Evolutionary conservation across 371 early-diverging fungal genomes (phyloP).

Genomic region (Basidiobolus heterosporus): DNA sequence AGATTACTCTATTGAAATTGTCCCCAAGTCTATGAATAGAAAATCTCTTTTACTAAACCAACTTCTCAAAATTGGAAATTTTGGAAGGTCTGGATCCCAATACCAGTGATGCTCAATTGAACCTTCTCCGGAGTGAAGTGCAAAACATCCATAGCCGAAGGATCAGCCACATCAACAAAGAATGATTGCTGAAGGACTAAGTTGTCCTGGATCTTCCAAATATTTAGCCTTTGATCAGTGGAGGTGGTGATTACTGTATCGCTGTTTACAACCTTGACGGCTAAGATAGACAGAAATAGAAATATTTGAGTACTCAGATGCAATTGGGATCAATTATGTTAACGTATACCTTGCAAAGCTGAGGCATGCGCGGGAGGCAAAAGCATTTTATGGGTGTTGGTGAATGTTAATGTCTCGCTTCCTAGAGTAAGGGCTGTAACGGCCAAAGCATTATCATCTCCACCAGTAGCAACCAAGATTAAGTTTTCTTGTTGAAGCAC

Average conservation of each 20-base stretch:
- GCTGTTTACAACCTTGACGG: conserved; percentile 14
- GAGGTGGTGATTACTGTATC: conserved; percentile 15
- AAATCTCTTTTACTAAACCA: too few relatives aligned
- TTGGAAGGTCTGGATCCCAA: conserved; percentile 19
- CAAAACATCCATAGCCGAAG: conserved; percentile 23
- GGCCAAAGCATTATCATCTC: conserved; percentile 33
- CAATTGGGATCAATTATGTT: background rate
- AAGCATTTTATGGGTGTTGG: background rate
- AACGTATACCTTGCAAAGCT: conserved; percentile 21
- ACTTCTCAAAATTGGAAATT: too few relatives aligned
- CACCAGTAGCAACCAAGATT: conserved; percentile 23
- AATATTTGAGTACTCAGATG: too few relatives aligned
- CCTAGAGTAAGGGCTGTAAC: conserved; percentile 6
- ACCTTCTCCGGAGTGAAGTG: conserved; percentile 10
- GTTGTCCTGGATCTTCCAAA: conserved; percentile 17
- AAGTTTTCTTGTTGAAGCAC: conserved; percentile 2
- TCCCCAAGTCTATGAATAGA: too few relatives aligned
- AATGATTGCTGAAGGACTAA: conserved; percentile 13
- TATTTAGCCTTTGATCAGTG: conserved; percentile 29
- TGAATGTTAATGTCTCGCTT: background rate
- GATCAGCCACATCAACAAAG: conserved; percentile 29
- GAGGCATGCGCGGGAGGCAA: conserved; percentile 28
- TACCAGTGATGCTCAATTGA: conserved; percentile 19
- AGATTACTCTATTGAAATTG: too few relatives aligned
- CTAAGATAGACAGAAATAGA: conserved; percentile 3